phyloP scores from a whole-genome alignment of 371 early-diverging fungal species.

The Mortierella sp. region DNA sequence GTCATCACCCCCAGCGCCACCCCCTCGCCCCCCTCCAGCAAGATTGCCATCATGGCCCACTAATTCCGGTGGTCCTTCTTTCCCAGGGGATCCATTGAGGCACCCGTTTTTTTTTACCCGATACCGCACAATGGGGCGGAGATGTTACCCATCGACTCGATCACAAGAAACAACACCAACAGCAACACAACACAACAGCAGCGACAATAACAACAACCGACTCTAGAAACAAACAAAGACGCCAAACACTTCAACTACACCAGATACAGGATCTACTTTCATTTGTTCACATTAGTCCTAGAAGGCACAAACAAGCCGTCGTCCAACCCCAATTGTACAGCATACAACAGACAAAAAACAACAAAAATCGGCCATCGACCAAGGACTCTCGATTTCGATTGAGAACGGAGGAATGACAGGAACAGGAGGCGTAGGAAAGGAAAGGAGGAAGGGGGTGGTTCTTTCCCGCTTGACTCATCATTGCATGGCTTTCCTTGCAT shows the following conservation, averaged over 20 bases:
- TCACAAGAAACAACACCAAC: background rate
- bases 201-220: background rate
- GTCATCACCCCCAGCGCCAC: constrained; percentile 50
- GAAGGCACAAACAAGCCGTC: background rate
- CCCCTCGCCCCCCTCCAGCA: constrained; percentile 44
- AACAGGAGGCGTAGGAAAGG: background rate
- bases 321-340: background rate
- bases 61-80: constrained; percentile 12
- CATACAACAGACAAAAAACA: background rate
- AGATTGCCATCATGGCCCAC: constrained; percentile 42
- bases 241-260: background rate
- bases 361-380: background rate
- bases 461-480: background rate
- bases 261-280: constrained; percentile 1
- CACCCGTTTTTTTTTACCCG: constrained; percentile 7
- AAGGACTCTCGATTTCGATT: background rate
- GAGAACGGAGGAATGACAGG: background rate
- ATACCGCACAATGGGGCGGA: background rate
- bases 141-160: background rate
- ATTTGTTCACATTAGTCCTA: background rate
- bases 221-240: background rate
- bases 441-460: background rate
- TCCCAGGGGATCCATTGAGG: no score
- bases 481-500: background rate
- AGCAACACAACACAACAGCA: background rate